Base-by-base conservation (phyloP, 2,329 filamentous ascomycete species). In the Pseudogymnoascus sp. region DNA sequence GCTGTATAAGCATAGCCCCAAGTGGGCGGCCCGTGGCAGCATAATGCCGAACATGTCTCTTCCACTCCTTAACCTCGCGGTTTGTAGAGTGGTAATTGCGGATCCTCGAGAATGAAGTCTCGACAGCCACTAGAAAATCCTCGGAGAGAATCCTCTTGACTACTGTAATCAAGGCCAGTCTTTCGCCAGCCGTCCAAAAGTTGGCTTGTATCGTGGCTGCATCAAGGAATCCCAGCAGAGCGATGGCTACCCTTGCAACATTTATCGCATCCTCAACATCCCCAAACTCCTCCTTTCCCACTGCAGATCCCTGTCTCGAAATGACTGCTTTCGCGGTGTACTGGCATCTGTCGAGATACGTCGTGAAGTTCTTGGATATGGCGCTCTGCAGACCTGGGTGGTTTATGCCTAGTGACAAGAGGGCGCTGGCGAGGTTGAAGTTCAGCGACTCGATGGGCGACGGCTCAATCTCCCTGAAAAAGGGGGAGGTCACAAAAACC, bases 71-170 rank as follows among this genome's bases (percentile, higher is more conserved):
- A 18, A 90, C 78, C 29, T 82, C 77, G 58, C 82, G 80, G 65
- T 89, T 86, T 25, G 85, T 77, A 29, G 82, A 82, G 66, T 85
- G 86, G 2, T 87, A 83, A 74, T 95, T 96, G 61, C 93, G 88
- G 66, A 97, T 89, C 7, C 90, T 92, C 7, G 93, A 97, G 63
- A 96, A 87, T 7, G 92, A 89, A 0, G 90, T 91, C 75, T 97
- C 94, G 37, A 97, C 84, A 1, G 89, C 87, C 10, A 95, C 84
- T 66, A 97, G 81, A 71, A 96, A 96, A 5, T 85, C 80, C 69
- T 96, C 92, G 0, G 91, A 93, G 10, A 99, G 78, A 15, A 96
- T 81, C 33, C 81, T 79, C 60, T 86, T 86, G 35, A 96, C 76
- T 58, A 85, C 82, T 64, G 88, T 83, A 13, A 97, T 83, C 55